Conservation (phyloP, 2,329 filamentous ascomycete genomes). For the Aspergillus cejpii region DNA sequence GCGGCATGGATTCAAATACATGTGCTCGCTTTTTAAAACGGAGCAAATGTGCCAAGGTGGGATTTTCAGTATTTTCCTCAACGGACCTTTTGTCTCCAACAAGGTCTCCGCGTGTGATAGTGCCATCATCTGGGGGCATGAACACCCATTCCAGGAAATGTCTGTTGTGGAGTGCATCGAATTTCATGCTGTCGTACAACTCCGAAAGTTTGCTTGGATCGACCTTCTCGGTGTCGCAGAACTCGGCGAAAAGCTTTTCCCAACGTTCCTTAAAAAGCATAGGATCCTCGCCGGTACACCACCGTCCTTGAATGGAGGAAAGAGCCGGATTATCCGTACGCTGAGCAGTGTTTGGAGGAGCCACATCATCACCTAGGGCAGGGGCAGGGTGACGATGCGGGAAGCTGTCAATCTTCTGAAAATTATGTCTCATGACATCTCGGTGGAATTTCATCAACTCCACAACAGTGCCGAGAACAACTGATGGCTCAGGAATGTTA, state of each 20-base stretch:
- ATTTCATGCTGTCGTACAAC: conserved; percentile 99
- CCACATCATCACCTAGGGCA: conserved; percentile 1
- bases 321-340: conserved; percentile 47
- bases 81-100: conserved; percentile 16
- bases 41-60: conserved; percentile 35
- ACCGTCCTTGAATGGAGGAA: conserved; percentile 73
- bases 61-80: conserved; percentile 30
- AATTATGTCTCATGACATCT: conserved; percentile 91
- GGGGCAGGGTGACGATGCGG: conserved; percentile 3
- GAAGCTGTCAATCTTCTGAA: conserved; percentile 64
- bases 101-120: conserved; percentile 45
- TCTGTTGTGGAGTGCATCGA: conserved; percentile 92
- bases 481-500: conserved; percentile 87
- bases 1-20: conserved; percentile 39
- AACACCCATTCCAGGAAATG: conserved; percentile 98
- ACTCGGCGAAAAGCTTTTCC: conserved; percentile 97
- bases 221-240: conserved; percentile 93
- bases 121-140: conserved; percentile 71
- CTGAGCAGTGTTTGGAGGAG: conserved; percentile 14
- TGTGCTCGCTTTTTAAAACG: conserved; percentile 50
- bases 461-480: conserved; percentile 85
- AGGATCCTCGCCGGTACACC: conserved; percentile 94
- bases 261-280: conserved; percentile 93
- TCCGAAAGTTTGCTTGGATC: conserved; percentile 98
- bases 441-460: conserved; percentile 98